Evolutionary conservation across 2,329 filamentous ascomycete genomes (phyloP).

Genomic region (Colletotrichum orchidophilum): DNA sequence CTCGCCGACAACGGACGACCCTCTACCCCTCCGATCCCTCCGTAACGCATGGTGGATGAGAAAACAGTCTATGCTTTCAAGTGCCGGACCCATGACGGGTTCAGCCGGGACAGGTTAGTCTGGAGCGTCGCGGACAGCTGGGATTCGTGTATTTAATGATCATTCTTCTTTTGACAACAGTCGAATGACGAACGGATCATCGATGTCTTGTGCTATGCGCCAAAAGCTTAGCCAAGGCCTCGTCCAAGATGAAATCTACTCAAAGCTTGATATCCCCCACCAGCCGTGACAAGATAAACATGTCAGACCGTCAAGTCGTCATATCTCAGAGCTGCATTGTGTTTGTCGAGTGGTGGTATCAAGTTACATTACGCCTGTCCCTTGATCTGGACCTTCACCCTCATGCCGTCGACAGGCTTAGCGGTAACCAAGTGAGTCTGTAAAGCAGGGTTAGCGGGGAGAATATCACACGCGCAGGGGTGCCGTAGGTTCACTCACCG

Average conservation of each 20-base stretch:
- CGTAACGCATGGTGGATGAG: neutral
- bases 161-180: neutral
- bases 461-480: neutral
- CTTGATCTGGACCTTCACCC: constrained; percentile 18
- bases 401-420: constrained; percentile 28
- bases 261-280: neutral
- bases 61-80: neutral
- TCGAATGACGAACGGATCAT: neutral
- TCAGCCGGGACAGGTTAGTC: neutral
- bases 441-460: neutral
- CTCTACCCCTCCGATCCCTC: neutral
- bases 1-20: neutral
- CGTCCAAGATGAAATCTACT: too few relatives aligned
- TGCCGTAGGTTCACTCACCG: constrained; percentile 1
- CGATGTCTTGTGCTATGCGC: neutral
- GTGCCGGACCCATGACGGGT: neutral
- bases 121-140: too few relatives aligned
- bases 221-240: neutral
- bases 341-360: neutral
- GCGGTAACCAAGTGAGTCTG: constrained; percentile 24
- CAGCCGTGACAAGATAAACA: neutral
- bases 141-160: too few relatives aligned
- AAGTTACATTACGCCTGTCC: neutral
- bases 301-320: neutral
- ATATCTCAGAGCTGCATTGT: neutral